Percentiles rank a stretch among this genome's conserved stretches.
These are phyloP conservation scores for Sugiyamaella paludigena DNA, from an alignment of 1,139 yeast genomes.

Conservation along the genomic window DNA sequence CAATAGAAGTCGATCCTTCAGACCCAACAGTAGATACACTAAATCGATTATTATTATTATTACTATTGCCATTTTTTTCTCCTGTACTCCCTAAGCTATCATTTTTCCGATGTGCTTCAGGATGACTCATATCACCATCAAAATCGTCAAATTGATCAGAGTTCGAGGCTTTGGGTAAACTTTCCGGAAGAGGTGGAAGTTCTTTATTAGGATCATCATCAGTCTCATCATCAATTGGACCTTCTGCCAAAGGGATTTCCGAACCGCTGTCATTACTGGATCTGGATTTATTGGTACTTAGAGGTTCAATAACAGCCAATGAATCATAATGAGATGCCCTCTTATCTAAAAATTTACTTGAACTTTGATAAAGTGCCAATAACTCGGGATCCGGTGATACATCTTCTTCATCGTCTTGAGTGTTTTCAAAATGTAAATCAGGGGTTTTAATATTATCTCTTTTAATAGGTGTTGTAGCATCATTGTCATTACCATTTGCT, in stretches of 20 bases:
- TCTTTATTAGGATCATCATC: conserved; percentile 1
- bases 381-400: conserved; percentile 31
- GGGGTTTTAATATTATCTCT: neutral
- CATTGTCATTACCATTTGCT: neutral
- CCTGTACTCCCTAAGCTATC: no score
- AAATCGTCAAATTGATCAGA: conserved; percentile 4
- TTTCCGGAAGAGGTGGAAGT: no score
- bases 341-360: conserved; percentile 32
- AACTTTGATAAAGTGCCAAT: conserved; percentile 36
- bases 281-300: conserved; percentile 24
- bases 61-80: no score
- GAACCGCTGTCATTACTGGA: neutral
- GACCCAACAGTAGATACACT: no score
- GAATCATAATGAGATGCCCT: conserved; percentile 30
- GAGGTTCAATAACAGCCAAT: conserved; percentile 25
- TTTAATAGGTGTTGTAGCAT: neutral
- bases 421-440: neutral
- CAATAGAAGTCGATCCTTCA: no score
- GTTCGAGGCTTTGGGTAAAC: neutral
- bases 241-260: neutral
- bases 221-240: conserved; percentile 4
- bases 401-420: conserved; percentile 12
- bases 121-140: no score
- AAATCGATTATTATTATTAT: no score
- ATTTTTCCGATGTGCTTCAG: no score